These are phyloP conservation scores for Blumeria graminis DNA, from an alignment of 2,329 filamentous ascomycete genomes.

Conservation along the genomic window DNA sequence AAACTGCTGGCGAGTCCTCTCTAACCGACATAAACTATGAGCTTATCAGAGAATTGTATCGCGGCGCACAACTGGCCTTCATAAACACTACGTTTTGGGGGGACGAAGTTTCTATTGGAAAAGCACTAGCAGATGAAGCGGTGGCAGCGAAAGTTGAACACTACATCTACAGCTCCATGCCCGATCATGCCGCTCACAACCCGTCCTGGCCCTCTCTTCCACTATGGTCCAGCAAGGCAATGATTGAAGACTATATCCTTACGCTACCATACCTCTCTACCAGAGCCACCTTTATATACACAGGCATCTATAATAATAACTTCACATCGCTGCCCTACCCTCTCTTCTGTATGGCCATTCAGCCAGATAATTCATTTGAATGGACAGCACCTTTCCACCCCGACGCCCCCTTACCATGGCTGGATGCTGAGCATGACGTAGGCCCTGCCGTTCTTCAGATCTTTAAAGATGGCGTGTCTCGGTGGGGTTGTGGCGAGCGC, in stretches of 20 bases:
- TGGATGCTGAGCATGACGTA: conserved; percentile 90
- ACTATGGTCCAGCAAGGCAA: conserved; percentile 79
- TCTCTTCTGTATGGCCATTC: conserved; percentile 82
- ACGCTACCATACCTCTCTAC: conserved; percentile 36
- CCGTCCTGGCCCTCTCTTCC: conserved; percentile 53
- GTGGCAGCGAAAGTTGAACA: conserved; percentile 67
- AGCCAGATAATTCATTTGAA: conserved; percentile 60
- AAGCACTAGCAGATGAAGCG: conserved; percentile 69
- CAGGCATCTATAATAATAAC: conserved; percentile 97
- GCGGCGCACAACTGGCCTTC: conserved; percentile 69
- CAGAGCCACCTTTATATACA: conserved; percentile 81
- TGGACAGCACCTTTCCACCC: conserved; percentile 92
- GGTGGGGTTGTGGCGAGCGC: conserved; percentile 49
- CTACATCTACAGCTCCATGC: conserved; percentile 94
- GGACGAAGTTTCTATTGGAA: conserved; percentile 75
- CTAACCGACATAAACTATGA: conserved; percentile 43
- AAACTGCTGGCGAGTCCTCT: conserved; percentile 38
- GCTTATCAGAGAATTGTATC: conserved; percentile 57
- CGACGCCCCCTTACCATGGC: conserved; percentile 71
- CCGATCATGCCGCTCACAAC: conserved; percentile 62
- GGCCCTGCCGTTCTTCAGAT: conserved; percentile 80
- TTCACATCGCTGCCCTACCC: conserved; percentile 86
- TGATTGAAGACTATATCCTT: conserved; percentile 75
- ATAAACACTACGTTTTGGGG: conserved; percentile 97
- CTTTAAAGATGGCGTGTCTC: conserved; percentile 73